These are phyloP conservation scores for Scenedesmus sp. DNA, from an alignment of 163 green algal genomes.

Conservation along the genomic window DNA sequence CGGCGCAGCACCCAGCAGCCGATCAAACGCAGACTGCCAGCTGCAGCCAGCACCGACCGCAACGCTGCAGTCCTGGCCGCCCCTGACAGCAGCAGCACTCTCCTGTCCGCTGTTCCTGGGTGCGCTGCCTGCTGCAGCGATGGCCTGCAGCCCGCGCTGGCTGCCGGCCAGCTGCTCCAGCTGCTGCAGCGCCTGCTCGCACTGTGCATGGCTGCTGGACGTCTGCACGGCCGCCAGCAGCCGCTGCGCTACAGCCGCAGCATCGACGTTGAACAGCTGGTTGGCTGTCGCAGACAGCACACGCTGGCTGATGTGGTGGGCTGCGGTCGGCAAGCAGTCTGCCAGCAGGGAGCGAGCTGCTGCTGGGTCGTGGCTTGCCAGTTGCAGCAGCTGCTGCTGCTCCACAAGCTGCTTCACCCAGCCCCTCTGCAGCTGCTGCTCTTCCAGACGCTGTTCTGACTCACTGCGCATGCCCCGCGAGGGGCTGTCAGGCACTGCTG, in stretches of 20 bases:
- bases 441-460: no score
- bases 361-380: constrained; percentile 18
- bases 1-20: constrained; percentile 37
- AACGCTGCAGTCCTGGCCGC: neutral
- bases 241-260: neutral
- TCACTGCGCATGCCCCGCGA: neutral
- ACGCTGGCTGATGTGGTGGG: constrained; percentile 10
- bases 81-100: constrained; percentile 19
- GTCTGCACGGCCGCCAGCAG: constrained; percentile 49
- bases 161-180: constrained; percentile 46
- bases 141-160: constrained; percentile 19
- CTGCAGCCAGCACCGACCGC: neutral
- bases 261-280: constrained; percentile 27
- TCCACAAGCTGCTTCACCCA: constrained; percentile 49
- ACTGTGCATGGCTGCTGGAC: constrained; percentile 52
- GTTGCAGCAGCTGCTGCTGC: constrained; percentile 61
- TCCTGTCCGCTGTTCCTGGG: no score
- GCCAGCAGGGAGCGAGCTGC: constrained; percentile 6
- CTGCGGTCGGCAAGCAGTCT: constrained; percentile 23
- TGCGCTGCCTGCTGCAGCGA: constrained; percentile 25
- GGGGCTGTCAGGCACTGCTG: neutral
- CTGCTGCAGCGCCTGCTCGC: constrained; percentile 43
- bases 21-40: constrained; percentile 21
- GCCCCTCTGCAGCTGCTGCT: constrained; percentile 44
- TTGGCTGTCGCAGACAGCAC: constrained; percentile 49